phyloP scores from a whole-genome alignment of 2,329 filamentous ascomycete species.

The Ceratocystis smalleyi region DNA sequence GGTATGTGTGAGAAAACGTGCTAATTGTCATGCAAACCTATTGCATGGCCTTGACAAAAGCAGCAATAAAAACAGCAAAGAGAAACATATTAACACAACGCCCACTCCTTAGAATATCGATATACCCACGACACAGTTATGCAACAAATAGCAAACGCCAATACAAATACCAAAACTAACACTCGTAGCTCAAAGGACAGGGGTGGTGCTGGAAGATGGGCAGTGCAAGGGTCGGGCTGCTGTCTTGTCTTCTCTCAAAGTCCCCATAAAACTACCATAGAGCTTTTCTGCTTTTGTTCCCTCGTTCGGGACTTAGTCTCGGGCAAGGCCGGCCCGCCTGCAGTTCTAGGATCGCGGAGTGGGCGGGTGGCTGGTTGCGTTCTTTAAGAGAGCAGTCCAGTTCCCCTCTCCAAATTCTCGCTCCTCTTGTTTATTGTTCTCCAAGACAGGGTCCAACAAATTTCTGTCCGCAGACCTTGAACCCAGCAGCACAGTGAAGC shows the following conservation, averaged over 20 bases:
- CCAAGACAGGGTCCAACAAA: not conserved
- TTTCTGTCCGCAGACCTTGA: not conserved
- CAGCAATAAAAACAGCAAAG: not conserved
- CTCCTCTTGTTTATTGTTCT: not conserved
- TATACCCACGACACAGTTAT: no score
- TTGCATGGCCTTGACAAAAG: not conserved
- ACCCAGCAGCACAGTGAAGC: not conserved
- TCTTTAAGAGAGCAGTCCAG: not conserved
- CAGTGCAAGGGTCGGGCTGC: not conserved
- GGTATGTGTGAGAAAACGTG: not conserved
- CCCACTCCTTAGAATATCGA: not conserved
- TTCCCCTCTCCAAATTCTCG: not conserved
- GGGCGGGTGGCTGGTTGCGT: not conserved
- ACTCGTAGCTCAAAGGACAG: not conserved
- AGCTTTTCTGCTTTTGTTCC: not conserved
- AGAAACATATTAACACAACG: not conserved
- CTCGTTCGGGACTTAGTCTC: not conserved
- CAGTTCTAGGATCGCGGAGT: conserved; percentile 1
- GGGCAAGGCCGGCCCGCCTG: not conserved
- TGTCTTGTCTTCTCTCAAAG: not conserved
- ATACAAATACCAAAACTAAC: not conserved
- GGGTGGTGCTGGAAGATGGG: not conserved
- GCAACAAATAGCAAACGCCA: no score
- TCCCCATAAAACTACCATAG: not conserved
- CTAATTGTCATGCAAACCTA: not conserved